These are phyloP conservation scores for Suillus decipiens DNA, from an alignment of 768 basidiomycete species.

Conservation along the genomic window DNA sequence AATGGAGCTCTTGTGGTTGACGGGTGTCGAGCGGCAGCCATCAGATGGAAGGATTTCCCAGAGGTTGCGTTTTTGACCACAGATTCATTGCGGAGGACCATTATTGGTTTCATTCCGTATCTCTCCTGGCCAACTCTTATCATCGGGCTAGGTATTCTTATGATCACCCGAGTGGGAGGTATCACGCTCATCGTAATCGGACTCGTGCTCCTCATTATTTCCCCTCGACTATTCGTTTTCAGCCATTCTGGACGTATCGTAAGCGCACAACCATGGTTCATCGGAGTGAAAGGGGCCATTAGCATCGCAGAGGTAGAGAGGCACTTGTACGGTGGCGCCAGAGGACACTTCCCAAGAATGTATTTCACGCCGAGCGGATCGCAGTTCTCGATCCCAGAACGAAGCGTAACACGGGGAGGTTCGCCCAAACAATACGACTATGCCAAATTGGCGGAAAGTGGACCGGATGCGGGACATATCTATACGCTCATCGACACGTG, in stretches of 20 bases:
- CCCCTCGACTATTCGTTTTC: constrained; percentile 15
- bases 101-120: constrained; percentile 15
- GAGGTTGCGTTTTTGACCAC: constrained; percentile 15
- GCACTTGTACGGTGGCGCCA: constrained; percentile 19
- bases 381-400: constrained; percentile 10
- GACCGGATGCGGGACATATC: constrained; percentile 5
- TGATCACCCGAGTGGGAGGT: background rate
- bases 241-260: constrained; percentile 21
- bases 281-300: constrained; percentile 23
- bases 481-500: constrained; percentile 22
- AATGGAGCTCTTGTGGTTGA: constrained; percentile 22
- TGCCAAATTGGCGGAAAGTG: constrained; percentile 8
- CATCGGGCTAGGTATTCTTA: background rate
- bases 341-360: constrained; percentile 13
- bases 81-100: constrained; percentile 11
- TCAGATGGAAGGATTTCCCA: constrained; percentile 25
- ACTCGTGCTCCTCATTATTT: constrained; percentile 1
- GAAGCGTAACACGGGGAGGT: constrained; percentile 11
- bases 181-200: constrained; percentile 6
- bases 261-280: constrained; percentile 20
- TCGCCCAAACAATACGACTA: constrained; percentile 8
- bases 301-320: constrained; percentile 11
- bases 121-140: constrained; percentile 15
- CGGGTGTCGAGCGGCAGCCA: constrained; percentile 20
- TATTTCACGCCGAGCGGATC: constrained; percentile 21